Conservation (phyloP, 148 eudicot species). For the Beta vulgaris region DNA sequence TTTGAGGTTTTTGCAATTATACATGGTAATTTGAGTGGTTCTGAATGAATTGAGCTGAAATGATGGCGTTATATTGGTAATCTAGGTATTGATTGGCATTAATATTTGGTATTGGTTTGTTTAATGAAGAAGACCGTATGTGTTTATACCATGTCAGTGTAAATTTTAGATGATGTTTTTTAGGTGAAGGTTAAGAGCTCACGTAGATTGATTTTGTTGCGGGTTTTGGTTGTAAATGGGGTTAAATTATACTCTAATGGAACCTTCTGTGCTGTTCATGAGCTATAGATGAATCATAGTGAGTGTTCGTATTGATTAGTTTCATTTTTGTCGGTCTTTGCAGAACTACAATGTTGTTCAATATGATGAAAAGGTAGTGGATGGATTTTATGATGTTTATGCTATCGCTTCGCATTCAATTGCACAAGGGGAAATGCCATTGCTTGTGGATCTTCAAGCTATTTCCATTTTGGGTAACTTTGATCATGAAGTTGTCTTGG, state of each 20-base stretch:
- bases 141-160: not conserved
- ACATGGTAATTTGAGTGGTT: not conserved
- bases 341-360: constrained; percentile 83
- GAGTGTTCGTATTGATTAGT: not conserved
- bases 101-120: not conserved
- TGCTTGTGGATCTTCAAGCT: constrained; percentile 71
- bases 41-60: constrained; percentile 11
- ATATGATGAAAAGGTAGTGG: constrained; percentile 78
- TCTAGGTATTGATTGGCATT: not conserved
- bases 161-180: not conserved
- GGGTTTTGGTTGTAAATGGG: not conserved
- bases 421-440: constrained; percentile 68
- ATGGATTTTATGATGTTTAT: constrained; percentile 90
- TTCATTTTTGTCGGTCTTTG: constrained; percentile 27
- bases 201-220: not conserved
- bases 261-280: not conserved
- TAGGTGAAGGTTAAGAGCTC: not conserved
- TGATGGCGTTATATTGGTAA: not conserved
- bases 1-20: constrained; percentile 1
- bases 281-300: constrained; percentile 10
- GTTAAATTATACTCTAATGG: not conserved
- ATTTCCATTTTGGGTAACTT: constrained; percentile 49
- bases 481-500: constrained; percentile 75
- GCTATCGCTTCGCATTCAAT: constrained; percentile 47
- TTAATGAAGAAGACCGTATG: not conserved